Base-by-base conservation (phyloP, 768 basidiomycete species). In the Chalciporus piperatus region DNA sequence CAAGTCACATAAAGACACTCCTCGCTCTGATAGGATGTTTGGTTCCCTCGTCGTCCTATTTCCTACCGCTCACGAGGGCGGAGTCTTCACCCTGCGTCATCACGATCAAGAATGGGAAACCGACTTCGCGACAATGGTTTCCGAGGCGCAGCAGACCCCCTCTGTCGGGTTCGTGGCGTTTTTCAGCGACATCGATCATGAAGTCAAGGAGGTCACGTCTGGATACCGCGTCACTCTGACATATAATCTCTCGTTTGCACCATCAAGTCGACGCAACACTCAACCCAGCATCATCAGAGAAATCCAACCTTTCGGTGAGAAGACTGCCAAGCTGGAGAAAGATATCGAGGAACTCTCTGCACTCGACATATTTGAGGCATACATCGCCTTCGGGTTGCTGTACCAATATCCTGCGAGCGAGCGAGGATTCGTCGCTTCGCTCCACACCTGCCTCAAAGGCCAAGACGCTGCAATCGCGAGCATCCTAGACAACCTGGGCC, bases 31-130 rank as follows among this genome's bases (percentile, higher is more conserved):
- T 4, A 56, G 57, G 19, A 78, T 79, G 74, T 74, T 81, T 46
- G 80, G 75, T 4, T 79, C 79, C 2, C 72, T 82, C 5, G 72
- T 80, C 6, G 54, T 80, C 27, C 67, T 75, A 14, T 72, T 77
- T 42, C 79, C 78, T 13, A 73, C 74, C 0, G 32, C 59, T 0
- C 74, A 81, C 55, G 64, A 74, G 47, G 79, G 79, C 2, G 80
- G 79, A 2, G 58, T 62, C 8, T 67, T 78, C 20, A 39, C 67
- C 9, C 62, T 82, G 3, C 68, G 66, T n/a, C 65, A 72, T 41
- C 46, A 42, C 8, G 65, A 58, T 17, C 46, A 64, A 33, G 72
- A 73, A 42, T 72, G 67, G 67, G 57, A 54, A 0, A 70, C 74
- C 50, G 73, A 77, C 51, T 70, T 72, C 4, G 4, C 30, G 3